Conservation (phyloP, 225 moss, liverwort and hornwort genomes). For the Antitrichia curtipendula region DNA sequence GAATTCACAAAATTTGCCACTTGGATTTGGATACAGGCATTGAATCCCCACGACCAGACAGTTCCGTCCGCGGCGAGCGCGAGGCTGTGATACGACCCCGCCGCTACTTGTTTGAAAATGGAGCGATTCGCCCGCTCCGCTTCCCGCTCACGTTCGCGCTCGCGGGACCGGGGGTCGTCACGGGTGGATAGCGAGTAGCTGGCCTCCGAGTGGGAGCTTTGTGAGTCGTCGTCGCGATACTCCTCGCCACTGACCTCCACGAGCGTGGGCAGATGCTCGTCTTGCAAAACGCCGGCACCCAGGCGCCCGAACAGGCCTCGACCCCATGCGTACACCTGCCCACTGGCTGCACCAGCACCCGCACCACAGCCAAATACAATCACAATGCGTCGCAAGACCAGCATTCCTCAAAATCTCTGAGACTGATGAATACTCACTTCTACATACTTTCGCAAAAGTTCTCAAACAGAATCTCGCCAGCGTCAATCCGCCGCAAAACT, state of each 20-base stretch:
- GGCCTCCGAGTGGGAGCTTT: constrained; percentile 15
- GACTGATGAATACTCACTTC: background rate
- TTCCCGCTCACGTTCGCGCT: constrained; percentile 13
- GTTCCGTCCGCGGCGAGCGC: constrained; percentile 39
- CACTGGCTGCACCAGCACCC: constrained; percentile 20
- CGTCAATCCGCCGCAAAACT: background rate
- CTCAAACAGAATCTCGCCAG: background rate
- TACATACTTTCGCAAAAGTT: background rate
- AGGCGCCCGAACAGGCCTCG: constrained; percentile 41
- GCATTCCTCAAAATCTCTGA: background rate
- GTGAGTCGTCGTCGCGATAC: constrained; percentile 17
- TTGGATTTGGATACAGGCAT: constrained; percentile 50
- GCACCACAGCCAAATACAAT: background rate
- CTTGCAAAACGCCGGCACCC: constrained; percentile 33
- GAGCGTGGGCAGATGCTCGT: constrained; percentile 31
- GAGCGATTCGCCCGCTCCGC: constrained; percentile 7
- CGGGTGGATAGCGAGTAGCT: constrained; percentile 21
- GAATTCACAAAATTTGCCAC: background rate
- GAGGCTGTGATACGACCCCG: constrained; percentile 54
- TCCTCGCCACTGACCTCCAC: constrained; percentile 23
- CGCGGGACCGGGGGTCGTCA: constrained; percentile 16
- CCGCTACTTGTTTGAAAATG: constrained; percentile 31
- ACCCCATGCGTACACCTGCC: constrained; percentile 48
- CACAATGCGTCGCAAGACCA: background rate
- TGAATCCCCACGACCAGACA: constrained; percentile 59